Evolutionary conservation across 148 eudicot species (phyloP).

Genomic region (Selenicereus undatus): DNA sequence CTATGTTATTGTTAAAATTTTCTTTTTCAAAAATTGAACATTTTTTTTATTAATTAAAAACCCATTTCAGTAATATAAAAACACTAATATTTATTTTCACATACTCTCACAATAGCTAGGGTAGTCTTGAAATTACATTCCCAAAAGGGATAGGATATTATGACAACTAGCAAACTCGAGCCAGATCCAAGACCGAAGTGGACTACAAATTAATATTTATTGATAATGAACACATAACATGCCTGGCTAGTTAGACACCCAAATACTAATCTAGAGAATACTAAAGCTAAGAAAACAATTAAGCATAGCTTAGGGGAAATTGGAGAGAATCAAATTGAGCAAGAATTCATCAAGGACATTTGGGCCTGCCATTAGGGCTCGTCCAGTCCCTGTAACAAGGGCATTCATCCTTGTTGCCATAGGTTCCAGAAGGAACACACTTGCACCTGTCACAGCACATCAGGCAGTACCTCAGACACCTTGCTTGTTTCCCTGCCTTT

Average conservation of each 20-base stretch:
- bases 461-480: neutral
- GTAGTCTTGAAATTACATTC: neutral
- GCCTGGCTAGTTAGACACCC: neutral
- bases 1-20: no score
- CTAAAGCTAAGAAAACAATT: no score
- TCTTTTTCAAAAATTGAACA: no score
- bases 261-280: neutral
- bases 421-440: constrained; percentile 15
- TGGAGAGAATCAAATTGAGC: neutral
- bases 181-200: neutral
- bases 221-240: neutral
- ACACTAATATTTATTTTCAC: no score
- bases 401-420: constrained; percentile 8
- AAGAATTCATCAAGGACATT: neutral
- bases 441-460: neutral
- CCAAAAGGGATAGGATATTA: neutral
- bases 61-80: no score
- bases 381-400: constrained; percentile 19
- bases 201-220: neutral
- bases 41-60: no score
- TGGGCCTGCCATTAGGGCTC: constrained; percentile 14
- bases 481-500: neutral
- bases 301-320: no score
- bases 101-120: no score
- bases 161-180: neutral